Base-by-base conservation (phyloP, 2,329 filamentous ascomycete genomes). In the Anthostomella pinea region DNA sequence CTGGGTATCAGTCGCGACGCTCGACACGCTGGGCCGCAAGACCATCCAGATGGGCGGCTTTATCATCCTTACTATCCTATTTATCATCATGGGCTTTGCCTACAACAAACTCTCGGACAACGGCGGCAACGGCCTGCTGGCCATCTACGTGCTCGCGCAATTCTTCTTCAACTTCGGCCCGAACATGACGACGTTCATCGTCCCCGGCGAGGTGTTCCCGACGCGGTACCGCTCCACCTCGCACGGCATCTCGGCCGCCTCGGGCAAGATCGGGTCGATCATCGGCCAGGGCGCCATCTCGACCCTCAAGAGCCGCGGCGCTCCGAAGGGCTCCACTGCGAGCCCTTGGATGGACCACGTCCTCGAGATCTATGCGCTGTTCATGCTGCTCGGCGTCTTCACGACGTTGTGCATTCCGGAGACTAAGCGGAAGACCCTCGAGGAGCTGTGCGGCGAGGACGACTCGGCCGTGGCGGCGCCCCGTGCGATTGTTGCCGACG, bases 11-110 rank as follows among this genome's bases (percentile, higher is more conserved):
- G 85, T 89, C 5, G 79, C 79, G 2, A 79, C 77, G 1, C 77
- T 88, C 38, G 85, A 91, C 62, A 85, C 74, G 2, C 53, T 89
- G 10, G 86, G 85, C 35, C 83, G 86, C 54, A 89, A 87, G 68
- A 77, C 84, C 2, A 87, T 91, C 39, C 87, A 87, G 64, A 64
- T 85, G 37, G 72, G 69, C 42, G 79, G 79, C 17, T 83, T 83
- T 59, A 58, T 65, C 33, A 72, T 83, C 38, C 63, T 83, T 6
- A 81, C 79, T 6, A 64, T 78, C 27, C 67, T 83, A 14, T 62
- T 55, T 62, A 64, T 78, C 38, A 60, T 77, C 45, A 81, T 83
- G 66, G 80, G 79, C 17, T 82, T 82, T 45, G 77, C 69, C 8
- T 83, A 79, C 63, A 57, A 75, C 52, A 60, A n/a, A n/a, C n/a